Evolutionary conservation across 805 yeast species (phyloP).

Genomic region (Ogataea corticis): DNA sequence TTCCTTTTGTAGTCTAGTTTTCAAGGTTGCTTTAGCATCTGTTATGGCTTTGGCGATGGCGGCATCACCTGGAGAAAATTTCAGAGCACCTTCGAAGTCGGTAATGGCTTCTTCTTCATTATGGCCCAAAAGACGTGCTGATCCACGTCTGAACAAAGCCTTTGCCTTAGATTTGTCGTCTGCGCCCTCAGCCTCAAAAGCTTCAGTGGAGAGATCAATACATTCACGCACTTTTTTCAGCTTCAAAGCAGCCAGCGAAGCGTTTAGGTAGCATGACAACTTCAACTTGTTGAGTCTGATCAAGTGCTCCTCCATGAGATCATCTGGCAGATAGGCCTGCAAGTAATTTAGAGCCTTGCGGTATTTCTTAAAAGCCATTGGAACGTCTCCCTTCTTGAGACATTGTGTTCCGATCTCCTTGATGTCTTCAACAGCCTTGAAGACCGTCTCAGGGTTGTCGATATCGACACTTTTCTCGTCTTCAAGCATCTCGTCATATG

Average conservation of each 20-base stretch:
- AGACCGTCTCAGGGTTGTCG: constrained; percentile 61
- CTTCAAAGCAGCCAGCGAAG: constrained; percentile 74
- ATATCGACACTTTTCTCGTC: constrained; percentile 71
- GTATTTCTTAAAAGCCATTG: constrained; percentile 66
- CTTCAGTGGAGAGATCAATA: constrained; percentile 62
- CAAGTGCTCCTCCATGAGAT: constrained; percentile 55
- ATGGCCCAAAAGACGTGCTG: constrained; percentile 62
- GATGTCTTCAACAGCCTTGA: constrained; percentile 61
- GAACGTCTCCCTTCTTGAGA: constrained; percentile 63
- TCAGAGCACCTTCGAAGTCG: constrained; percentile 65
- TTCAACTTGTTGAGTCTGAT: constrained; percentile 53
- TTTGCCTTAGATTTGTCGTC: constrained; percentile 75
- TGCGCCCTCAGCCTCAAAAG: constrained; percentile 57
- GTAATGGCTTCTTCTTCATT: constrained; percentile 70
- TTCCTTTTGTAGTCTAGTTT: constrained; percentile 61
- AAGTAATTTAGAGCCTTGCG: constrained; percentile 69
- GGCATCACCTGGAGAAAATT: constrained; percentile 66
- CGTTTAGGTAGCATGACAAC: constrained; percentile 66
- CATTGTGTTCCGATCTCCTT: constrained; percentile 78
- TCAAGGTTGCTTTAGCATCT: constrained; percentile 54
- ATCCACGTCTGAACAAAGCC: constrained; percentile 84
- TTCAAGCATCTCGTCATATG: constrained; percentile 70
- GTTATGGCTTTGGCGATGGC: constrained; percentile 66
- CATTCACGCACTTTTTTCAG: constrained; percentile 54
- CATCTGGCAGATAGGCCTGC: constrained; percentile 73